Evolutionary conservation across 805 yeast genomes (phyloP).

Genomic region (Jamesozyma piceae): DNA sequence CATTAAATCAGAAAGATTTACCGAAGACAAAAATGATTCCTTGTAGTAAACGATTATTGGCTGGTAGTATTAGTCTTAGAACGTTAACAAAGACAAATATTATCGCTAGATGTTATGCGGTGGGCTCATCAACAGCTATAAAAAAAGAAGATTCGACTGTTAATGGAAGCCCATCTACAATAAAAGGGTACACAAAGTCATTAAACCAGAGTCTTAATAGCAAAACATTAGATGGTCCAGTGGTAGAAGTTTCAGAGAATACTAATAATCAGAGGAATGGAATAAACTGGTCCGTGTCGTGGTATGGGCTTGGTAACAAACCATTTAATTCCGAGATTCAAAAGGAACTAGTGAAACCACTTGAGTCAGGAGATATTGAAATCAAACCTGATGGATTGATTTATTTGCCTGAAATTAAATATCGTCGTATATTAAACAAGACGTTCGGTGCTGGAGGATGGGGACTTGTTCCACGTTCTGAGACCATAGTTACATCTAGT

Average conservation of each 20-base stretch:
- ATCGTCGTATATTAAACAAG: constrained; percentile 74
- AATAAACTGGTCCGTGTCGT: constrained; percentile 77
- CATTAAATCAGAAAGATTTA: too few relatives aligned
- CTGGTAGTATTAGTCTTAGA: background rate
- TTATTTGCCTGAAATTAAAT: constrained; percentile 90
- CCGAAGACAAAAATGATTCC: background rate
- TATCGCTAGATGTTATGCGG: background rate
- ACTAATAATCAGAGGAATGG: constrained; percentile 1
- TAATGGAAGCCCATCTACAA: background rate
- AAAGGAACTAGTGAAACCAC: constrained; percentile 48
- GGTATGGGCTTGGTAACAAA: constrained; percentile 73
- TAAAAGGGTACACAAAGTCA: background rate
- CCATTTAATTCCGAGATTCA: constrained; percentile 60
- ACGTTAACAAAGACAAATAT: background rate
- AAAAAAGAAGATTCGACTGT: background rate
- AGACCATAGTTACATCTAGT: constrained; percentile 63
- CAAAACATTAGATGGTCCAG: background rate
- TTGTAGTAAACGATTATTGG: background rate
- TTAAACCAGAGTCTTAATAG: background rate
- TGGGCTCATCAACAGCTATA: background rate
- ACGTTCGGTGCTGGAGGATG: constrained; percentile 99
- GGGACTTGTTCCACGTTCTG: constrained; percentile 93
- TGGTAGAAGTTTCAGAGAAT: background rate
- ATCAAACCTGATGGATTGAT: constrained; percentile 92
- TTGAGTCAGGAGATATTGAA: constrained; percentile 72